Conservation (phyloP, 2,329 filamentous ascomycete species). For the Fonsecaea pedrosoi region DNA sequence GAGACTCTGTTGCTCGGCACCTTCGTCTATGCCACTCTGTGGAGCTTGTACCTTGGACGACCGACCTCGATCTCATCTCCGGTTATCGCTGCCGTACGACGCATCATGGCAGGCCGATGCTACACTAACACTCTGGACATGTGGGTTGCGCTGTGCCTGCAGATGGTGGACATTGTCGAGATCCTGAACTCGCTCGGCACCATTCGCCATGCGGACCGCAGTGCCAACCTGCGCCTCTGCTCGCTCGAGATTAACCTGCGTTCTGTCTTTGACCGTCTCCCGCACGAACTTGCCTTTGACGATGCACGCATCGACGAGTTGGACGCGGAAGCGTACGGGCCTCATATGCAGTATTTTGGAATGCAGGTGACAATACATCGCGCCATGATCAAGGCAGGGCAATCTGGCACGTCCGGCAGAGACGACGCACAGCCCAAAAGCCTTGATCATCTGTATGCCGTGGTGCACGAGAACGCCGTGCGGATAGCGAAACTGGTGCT, state of each 20-base stretch:
- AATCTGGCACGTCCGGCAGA: no score
- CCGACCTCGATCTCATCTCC: not conserved
- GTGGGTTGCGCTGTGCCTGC: not conserved
- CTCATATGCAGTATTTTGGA: not conserved
- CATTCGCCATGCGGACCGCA: not conserved
- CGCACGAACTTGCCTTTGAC: not conserved
- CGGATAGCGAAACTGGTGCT: slow-evolving; percentile 1
- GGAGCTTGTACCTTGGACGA: slow-evolving; percentile 1
- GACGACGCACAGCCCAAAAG: no score
- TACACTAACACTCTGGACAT: not conserved
- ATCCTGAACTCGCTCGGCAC: not conserved
- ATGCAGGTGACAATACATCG: slow-evolving; percentile 1
- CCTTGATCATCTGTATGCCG: no score
- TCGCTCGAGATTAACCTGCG: not conserved
- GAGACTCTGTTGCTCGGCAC: no score
- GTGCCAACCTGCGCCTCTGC: not conserved
- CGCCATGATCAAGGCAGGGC: no score
- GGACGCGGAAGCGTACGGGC: slow-evolving; percentile 3
- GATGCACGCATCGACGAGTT: not conserved
- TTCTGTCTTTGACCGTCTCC: not conserved
- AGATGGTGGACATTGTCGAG: not conserved
- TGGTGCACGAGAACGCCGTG: slow-evolving; percentile 8
- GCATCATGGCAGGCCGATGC: not conserved
- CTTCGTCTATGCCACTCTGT: not conserved
- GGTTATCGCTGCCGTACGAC: not conserved